Base-by-base conservation (phyloP, 2,329 filamentous ascomycete species). In the Beauveria sp. region DNA sequence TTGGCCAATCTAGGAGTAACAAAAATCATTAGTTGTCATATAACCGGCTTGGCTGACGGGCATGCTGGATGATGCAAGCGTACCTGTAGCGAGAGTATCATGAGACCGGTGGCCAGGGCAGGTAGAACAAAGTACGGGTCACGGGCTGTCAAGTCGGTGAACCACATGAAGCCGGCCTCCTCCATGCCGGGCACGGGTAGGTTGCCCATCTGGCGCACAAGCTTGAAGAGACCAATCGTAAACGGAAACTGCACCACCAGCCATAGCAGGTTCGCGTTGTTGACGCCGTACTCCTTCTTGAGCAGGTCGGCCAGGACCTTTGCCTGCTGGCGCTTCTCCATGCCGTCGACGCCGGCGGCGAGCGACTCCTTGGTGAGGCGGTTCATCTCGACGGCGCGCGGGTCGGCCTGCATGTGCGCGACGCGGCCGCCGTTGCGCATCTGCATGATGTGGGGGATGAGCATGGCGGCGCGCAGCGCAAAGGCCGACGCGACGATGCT, bases 81-180 rank as follows among this genome's bases (percentile, higher is more conserved):
- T 71, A 81, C 80, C 61, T 78, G 79, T 61, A 91, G 75, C 56
- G 85, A 81, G 30, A 78, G 66, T 66, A 81, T 83, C 73, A 89
- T 81, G 59, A 85, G 70, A 8, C 70, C 73, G 1, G 86, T 81
- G 3, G 86, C 85, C 1, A 80, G 62, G 3, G 85, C 65, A 1
- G 95, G 95, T 38, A 98, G 76, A 46, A 95, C 72, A 67, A 84
- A 93, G 68, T 81, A 87, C 0, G 95, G 93, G 73, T 99, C 95
- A 2, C 83, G 73, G 24, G 86, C 70, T 0, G 91, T 87, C 64
- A 99, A 74, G 72, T 98, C 89, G 1, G 78, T 75, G 66, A 98
- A 83, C 95, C 95, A 99, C 46, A 86, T 75, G 42, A 86, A 75
- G 3, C 90, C 87, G 38, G 89, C 90, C 1, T 76, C 77, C 67